phyloP scores from a whole-genome alignment of 1,139 yeast genomes.

The Maudiozyma humilis region DNA sequence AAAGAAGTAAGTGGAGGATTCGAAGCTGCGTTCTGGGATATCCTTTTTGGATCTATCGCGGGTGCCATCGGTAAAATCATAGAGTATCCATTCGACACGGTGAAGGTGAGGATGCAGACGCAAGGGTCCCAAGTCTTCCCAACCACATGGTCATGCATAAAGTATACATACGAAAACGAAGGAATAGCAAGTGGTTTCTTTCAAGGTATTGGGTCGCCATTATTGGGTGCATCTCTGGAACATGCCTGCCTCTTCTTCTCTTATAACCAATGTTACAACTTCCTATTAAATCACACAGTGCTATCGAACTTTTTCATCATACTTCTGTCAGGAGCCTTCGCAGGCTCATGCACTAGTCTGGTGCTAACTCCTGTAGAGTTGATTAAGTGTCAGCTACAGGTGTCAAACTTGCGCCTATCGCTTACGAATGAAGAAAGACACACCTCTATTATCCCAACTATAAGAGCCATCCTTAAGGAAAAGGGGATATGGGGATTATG shows the following conservation, averaged over 20 bases:
- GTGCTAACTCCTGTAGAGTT: slow-evolving; percentile 85
- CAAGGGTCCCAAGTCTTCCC: slow-evolving; percentile 40
- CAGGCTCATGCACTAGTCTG: slow-evolving; percentile 79
- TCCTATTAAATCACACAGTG: slow-evolving; percentile 20
- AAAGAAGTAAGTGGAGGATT: slow-evolving; percentile 1
- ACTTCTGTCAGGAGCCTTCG: slow-evolving; percentile 62
- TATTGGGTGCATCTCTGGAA: slow-evolving; percentile 82
- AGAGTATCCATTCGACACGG: slow-evolving; percentile 89
- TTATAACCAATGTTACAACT: slow-evolving; percentile 42
- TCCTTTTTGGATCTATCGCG: slow-evolving; percentile 38
- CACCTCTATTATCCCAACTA: slow-evolving; percentile 34
- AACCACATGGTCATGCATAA: slow-evolving; percentile 42
- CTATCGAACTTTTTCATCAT: slow-evolving; percentile 37
- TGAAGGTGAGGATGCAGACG: slow-evolving; percentile 82
- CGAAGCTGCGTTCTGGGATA: slow-evolving; percentile 17
- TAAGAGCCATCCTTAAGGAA: slow-evolving; percentile 37
- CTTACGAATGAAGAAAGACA: slow-evolving; percentile 7
- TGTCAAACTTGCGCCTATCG: slow-evolving; percentile 38
- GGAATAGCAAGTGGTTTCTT: slow-evolving; percentile 56
- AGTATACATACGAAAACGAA: slow-evolving; percentile 52
- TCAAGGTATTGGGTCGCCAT: slow-evolving; percentile 70
- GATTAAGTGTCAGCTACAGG: slow-evolving; percentile 82
- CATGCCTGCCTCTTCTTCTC: slow-evolving; percentile 64
- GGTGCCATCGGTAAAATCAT: slow-evolving; percentile 80
- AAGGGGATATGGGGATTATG: slow-evolving; percentile 64